phyloP scores from a whole-genome alignment of 495 filamentous ascomycete species.

The Entonaema liquescens region DNA sequence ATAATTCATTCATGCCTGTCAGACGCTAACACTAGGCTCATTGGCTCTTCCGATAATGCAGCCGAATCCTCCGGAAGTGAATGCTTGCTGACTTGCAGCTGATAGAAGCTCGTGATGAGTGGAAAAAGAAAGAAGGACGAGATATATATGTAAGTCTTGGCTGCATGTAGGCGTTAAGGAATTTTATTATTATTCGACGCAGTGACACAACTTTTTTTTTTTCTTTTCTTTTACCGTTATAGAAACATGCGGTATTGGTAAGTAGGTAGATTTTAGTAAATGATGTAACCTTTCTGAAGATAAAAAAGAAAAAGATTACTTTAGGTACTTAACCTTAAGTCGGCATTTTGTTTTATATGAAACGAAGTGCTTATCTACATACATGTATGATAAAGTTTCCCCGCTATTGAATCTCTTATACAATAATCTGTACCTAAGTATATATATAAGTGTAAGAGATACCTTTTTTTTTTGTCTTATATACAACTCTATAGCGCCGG shows the following conservation, averaged over 20 bases:
- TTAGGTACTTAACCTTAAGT: neutral
- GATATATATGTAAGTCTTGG: constrained; percentile 1
- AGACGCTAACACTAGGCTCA: constrained; percentile 32
- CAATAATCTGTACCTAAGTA: neutral
- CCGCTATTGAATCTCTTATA: neutral
- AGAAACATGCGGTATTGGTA: neutral
- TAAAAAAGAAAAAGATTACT: neutral
- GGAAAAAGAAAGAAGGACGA: constrained; percentile 5
- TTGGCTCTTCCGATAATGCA: constrained; percentile 38
- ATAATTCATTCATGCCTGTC: constrained; percentile 36
- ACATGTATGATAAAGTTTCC: neutral
- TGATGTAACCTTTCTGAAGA: neutral
- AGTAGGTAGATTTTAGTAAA: neutral
- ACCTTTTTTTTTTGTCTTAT: neutral
- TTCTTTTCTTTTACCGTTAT: neutral
- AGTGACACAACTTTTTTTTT: no score
- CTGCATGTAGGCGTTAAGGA: neutral
- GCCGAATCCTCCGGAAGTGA: constrained; percentile 39
- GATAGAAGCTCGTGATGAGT: constrained; percentile 22
- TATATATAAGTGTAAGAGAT: neutral
- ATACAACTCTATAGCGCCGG: neutral
- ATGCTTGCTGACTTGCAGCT: constrained; percentile 39
- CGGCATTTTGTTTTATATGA: no score
- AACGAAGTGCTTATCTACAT: neutral
- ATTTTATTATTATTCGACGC: neutral